Percentiles rank a stretch among this genome's conserved stretches.
These are phyloP conservation scores for Verbascum thapsus DNA, from an alignment of 257 asterid species.

Conservation along the genomic window DNA sequence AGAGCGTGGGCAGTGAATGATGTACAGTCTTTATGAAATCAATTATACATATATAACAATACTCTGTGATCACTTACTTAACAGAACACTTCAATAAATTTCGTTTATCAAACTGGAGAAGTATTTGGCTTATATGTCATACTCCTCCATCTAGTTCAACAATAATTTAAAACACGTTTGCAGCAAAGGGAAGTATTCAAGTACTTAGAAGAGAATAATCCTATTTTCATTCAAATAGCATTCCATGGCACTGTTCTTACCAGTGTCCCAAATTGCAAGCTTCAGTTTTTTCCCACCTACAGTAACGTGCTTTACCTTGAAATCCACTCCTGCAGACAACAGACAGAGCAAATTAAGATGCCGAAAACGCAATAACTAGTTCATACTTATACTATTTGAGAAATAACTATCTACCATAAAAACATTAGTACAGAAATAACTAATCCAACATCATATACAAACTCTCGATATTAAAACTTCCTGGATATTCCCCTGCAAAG, in stretches of 20 bases:
- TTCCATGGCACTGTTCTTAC: slow-evolving; percentile 39
- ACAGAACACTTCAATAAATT: too few species aligned
- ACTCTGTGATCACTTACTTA: too few species aligned
- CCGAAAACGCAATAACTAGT: too few species aligned
- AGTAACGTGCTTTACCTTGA: slow-evolving; percentile 90
- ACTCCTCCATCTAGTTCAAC: too few species aligned
- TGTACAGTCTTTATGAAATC: background rate
- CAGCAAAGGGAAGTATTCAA: background rate
- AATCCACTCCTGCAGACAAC: slow-evolving; percentile 70
- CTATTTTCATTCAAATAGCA: background rate
- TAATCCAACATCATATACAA: background rate
- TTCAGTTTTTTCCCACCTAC: slow-evolving; percentile 89
- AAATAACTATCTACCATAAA: too few species aligned
- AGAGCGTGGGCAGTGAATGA: background rate
- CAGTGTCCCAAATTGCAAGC: slow-evolving; percentile 99
- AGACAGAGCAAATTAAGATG: background rate
- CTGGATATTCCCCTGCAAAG: background rate
- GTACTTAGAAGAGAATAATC: background rate
- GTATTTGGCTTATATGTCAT: too few species aligned
- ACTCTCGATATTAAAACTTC: background rate
- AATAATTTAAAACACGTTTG: too few species aligned
- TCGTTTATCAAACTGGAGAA: slow-evolving; percentile 1
- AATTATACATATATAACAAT: too few species aligned
- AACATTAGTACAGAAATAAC: slow-evolving; percentile 5
- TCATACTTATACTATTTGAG: too few species aligned